phyloP scores from a whole-genome alignment of 805 yeast genomes.

The Barnettozyma pratensis region DNA sequence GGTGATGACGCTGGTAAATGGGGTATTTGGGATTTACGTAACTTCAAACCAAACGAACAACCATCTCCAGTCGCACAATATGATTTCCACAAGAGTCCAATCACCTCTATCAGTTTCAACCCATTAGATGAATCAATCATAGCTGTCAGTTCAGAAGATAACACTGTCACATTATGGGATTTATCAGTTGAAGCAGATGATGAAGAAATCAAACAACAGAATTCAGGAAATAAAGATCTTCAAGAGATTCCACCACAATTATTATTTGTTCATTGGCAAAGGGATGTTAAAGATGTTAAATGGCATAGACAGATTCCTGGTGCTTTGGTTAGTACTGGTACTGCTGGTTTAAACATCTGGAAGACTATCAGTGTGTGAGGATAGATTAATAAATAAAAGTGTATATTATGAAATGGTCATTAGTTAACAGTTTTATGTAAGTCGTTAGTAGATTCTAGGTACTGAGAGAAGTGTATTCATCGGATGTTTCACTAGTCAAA shows the following conservation, averaged over 20 bases:
- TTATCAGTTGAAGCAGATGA: constrained; percentile 98
- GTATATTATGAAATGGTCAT: background rate
- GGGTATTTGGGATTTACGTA: constrained; percentile 97
- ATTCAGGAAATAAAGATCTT: constrained; percentile 69
- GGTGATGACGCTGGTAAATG: constrained; percentile 98
- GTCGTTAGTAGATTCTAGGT: background rate
- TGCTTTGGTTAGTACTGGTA: constrained; percentile 88
- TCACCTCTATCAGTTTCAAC: constrained; percentile 90
- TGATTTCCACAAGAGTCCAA: constrained; percentile 89
- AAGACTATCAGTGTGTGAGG: constrained; percentile 80
- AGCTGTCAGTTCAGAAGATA: constrained; percentile 95
- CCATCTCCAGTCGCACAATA: constrained; percentile 87
- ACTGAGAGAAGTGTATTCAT: background rate
- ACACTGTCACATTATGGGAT: constrained; percentile 97
- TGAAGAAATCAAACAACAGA: constrained; percentile 88
- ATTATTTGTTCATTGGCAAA: constrained; percentile 96
- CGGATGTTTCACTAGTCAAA: no score
- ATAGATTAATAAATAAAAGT: background rate
- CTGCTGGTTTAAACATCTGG: constrained; percentile 93
- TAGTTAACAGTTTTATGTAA: background rate
- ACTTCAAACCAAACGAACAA: constrained; percentile 52
- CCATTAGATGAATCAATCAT: constrained; percentile 93
- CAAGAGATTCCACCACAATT: constrained; percentile 93
- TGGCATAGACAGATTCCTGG: constrained; percentile 99
- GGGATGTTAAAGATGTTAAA: constrained; percentile 93